Evolutionary conservation across 106 monocot genomes (phyloP).

Genomic region (Chionographis japonica): DNA sequence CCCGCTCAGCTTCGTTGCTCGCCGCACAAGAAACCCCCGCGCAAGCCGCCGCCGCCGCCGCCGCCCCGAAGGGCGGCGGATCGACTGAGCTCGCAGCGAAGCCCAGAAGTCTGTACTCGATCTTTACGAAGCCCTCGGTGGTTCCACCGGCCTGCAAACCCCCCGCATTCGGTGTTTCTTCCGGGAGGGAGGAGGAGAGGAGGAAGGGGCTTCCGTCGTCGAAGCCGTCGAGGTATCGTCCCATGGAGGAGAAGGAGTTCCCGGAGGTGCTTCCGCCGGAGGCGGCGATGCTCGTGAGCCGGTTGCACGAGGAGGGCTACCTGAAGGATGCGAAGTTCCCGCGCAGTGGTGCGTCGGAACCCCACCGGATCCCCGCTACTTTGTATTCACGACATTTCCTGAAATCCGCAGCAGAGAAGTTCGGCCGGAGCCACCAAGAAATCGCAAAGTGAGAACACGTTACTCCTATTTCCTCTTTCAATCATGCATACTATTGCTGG

Average conservation of each 20-base stretch:
- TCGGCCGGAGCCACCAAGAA: constrained; percentile 55
- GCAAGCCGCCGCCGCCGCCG: too few relatives aligned
- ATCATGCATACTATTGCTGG: not conserved
- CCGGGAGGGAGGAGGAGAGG: not conserved
- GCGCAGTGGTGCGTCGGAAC: constrained; percentile 9
- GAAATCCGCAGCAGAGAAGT: constrained; percentile 41
- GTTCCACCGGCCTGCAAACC: not conserved
- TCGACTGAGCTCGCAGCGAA: too few relatives aligned
- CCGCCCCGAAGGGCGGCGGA: not conserved
- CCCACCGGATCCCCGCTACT: constrained; percentile 14
- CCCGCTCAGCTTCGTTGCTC: too few relatives aligned
- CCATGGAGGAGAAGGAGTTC: constrained; percentile 33
- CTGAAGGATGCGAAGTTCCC: constrained; percentile 32
- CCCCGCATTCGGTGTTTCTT: not conserved
- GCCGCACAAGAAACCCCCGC: too few relatives aligned
- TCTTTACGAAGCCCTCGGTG: constrained; percentile 3
- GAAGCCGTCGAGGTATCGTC: not conserved
- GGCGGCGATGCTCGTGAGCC: constrained; percentile 28
- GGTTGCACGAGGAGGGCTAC: constrained; percentile 45
- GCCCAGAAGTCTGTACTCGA: constrained; percentile 1
- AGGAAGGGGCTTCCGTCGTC: not conserved
- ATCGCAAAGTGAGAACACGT: constrained; percentile 54
- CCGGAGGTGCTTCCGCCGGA: constrained; percentile 30
- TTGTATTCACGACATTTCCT: constrained; percentile 32
- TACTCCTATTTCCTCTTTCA: not conserved